Evolutionary conservation across 345 rosid genomes (phyloP).

Genomic region (Eutrema japonicum): DNA sequence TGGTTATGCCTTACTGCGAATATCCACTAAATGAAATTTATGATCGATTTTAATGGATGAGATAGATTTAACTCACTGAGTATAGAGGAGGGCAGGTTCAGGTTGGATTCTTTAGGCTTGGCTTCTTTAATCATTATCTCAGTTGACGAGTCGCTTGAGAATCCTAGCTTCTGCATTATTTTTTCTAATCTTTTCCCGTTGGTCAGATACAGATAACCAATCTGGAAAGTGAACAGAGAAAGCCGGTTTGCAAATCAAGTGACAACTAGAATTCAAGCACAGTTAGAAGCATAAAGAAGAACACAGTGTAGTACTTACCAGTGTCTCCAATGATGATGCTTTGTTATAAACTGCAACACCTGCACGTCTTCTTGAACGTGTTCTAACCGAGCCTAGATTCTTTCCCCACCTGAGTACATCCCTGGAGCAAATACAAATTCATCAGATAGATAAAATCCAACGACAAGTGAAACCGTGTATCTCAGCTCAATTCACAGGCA

Average conservation of each 20-base stretch:
- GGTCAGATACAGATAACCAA: slow-evolving; percentile 82
- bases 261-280: slow-evolving; percentile 6
- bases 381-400: slow-evolving; percentile 58
- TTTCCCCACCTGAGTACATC: slow-evolving; percentile 69
- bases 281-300: slow-evolving; percentile 1
- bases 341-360: slow-evolving; percentile 69
- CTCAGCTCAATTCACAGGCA: not conserved
- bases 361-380: slow-evolving; percentile 66
- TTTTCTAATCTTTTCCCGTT: slow-evolving; percentile 72
- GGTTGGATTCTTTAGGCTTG: slow-evolving; percentile 43
- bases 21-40: not conserved
- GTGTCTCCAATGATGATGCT: slow-evolving; percentile 74
- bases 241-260: not conserved
- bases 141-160: slow-evolving; percentile 58
- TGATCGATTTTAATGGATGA: not conserved
- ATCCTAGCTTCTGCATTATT: slow-evolving; percentile 77
- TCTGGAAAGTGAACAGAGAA: slow-evolving; percentile 43
- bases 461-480: not conserved
- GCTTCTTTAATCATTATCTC: slow-evolving; percentile 50
- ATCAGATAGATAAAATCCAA: not conserved
- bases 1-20: not conserved
- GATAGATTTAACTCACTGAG: slow-evolving; percentile 34
- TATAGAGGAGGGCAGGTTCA: slow-evolving; percentile 16
- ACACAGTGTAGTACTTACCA: slow-evolving; percentile 44
- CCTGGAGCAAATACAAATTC: slow-evolving; percentile 41